These are phyloP conservation scores for Ceratobasidium sp. DNA, from an alignment of 1,284 basidiomycete species.

Conservation along the genomic window DNA sequence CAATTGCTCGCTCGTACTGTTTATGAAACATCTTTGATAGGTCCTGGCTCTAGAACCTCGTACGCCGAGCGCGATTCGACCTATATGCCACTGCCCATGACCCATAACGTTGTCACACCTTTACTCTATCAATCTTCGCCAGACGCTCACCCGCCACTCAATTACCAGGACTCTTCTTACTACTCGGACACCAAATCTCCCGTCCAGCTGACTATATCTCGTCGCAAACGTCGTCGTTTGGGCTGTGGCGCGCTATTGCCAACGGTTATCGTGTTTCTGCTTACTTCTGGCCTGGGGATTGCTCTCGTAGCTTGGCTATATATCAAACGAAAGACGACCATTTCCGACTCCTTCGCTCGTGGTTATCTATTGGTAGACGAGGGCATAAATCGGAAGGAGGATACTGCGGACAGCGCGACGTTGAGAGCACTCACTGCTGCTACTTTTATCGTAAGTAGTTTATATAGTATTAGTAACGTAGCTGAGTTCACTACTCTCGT, in stretches of 20 bases:
- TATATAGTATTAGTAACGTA: background rate
- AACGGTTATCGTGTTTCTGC: background rate
- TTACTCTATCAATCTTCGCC: background rate
- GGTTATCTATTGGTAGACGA: conserved; percentile 12
- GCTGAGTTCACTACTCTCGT: background rate
- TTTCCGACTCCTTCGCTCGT: background rate
- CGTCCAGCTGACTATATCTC: background rate
- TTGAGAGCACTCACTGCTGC: conserved; percentile 1
- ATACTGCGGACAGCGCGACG: background rate
- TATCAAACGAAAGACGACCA: background rate
- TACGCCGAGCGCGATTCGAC: background rate
- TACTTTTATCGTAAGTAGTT: conserved; percentile 3
- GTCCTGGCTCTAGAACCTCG: background rate
- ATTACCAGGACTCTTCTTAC: background rate
- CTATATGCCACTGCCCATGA: background rate
- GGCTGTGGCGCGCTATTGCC: background rate
- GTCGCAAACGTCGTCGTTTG: background rate
- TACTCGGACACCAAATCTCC: background rate
- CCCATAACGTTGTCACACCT: background rate
- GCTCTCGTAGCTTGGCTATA: background rate
- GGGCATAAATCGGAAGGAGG: background rate
- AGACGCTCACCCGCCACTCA: background rate
- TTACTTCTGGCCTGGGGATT: background rate
- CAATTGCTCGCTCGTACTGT: background rate
- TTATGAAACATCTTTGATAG: background rate